phyloP scores from a whole-genome alignment of 2,329 filamentous ascomycete genomes.

The Cladorrhinum sp. region DNA sequence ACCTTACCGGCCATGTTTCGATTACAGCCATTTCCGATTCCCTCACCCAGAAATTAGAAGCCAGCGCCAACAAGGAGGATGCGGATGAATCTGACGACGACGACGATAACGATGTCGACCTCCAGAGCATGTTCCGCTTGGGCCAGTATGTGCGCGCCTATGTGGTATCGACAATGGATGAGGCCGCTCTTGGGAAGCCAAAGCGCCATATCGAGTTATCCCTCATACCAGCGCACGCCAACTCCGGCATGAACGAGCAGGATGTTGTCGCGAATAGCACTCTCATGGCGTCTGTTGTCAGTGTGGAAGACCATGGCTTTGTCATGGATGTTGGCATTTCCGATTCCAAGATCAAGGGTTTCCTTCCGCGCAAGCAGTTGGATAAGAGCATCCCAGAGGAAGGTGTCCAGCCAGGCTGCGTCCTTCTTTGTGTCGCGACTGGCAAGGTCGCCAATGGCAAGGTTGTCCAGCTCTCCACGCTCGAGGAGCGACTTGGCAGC shows the following conservation, averaged over 20 bases:
- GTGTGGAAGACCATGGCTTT: conserved; percentile 93
- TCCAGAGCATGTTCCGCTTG: conserved; percentile 70
- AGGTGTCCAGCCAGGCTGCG: conserved; percentile 74
- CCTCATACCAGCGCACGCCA: conserved; percentile 73
- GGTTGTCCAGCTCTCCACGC: conserved; percentile 79
- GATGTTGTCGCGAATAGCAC: conserved; percentile 73
- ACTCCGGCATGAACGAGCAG: conserved; percentile 67
- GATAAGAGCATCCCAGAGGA: conserved; percentile 62
- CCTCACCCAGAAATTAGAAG: conserved; percentile 73
- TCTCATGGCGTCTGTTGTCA: conserved; percentile 82
- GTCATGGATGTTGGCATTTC: conserved; percentile 87
- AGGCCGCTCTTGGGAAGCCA: conserved; percentile 54
- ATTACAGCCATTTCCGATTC: conserved; percentile 86
- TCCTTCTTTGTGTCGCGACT: conserved; percentile 78
- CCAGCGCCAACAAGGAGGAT: conserved; percentile 56
- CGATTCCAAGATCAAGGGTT: conserved; percentile 67
- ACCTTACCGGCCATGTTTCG: conserved; percentile 82
- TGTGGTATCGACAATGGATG: conserved; percentile 74
- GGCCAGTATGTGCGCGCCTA: conserved; percentile 87
- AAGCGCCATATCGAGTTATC: conserved; percentile 87
- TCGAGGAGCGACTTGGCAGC: conserved; percentile 66
- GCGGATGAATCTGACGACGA: conserved; percentile 50
- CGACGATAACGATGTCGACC: conserved; percentile 60
- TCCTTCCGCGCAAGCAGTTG: conserved; percentile 81
- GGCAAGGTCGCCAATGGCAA: conserved; percentile 74